Evolutionary conservation across 352 stramenopile genomes (phyloP), one percentile per base, ranked within the genome.

Genomic region (Pythium vanterpoolii): DNA sequence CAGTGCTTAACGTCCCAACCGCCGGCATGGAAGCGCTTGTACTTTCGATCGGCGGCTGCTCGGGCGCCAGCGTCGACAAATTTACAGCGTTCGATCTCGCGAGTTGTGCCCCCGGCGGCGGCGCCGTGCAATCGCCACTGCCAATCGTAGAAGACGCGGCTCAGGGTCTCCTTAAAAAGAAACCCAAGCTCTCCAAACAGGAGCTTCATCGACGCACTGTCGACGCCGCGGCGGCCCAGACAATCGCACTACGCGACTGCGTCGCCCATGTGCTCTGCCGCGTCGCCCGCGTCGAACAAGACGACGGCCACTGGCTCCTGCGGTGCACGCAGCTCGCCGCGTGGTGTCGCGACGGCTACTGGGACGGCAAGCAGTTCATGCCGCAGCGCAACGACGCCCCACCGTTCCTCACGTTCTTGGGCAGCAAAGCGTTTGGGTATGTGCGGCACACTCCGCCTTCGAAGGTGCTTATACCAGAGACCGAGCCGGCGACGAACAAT

Each of bases 321-420:
- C 76, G 81, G n/a, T 90, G 82, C 60, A 72, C 70, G 14, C 76
- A 89, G 56, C 64, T 91, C 10, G 77, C 74, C 14, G 83, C 73
- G 3, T 89, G 77, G 77, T 72, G 69, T 46, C 73, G 66, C 34
- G 65, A 43, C n/a, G 56, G 56, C 6, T 95, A 95, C 56, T 95
- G 86, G 86, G 75, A 95, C 60, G 83, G 83, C 40, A 83, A 86
- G 50, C 87, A 85, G 46, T 93, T 95, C 49, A 77, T 87, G 42
- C 72, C 83, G 5, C 68, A 64, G 48, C 42, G 58, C 7, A 26
- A 51, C 5, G 56, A 60, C 3, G 27, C 69, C 1, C 62, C 64
- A 5, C 74, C 83, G 21, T 93, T 84, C 52, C 63, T 95, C 44
- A 90, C 86, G n/a, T 95, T 95, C 49, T 69, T 95, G 4, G 86